These are phyloP conservation scores for Colletotrichum plurivorum DNA, from an alignment of 2,329 filamentous ascomycete genomes.

Conservation along the genomic window DNA sequence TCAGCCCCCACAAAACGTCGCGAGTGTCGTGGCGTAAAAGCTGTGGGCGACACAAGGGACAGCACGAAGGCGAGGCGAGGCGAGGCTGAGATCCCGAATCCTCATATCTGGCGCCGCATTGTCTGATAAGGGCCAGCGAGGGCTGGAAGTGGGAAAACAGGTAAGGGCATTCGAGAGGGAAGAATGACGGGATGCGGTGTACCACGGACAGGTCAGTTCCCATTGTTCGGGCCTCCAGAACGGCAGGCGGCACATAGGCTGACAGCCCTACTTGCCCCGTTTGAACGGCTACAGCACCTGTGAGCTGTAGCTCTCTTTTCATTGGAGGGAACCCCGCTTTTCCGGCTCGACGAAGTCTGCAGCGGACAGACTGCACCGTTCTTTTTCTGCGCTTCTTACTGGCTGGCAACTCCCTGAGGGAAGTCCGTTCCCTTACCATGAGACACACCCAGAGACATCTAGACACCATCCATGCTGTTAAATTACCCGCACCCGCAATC, in stretches of 20 bases:
- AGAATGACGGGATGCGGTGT: too few species aligned
- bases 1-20: slow-evolving; percentile 5
- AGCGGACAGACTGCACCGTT: too few species aligned
- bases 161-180: background rate
- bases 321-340: slow-evolving; percentile 15
- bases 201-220: too few species aligned
- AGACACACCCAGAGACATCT: too few species aligned
- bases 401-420: background rate
- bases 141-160: background rate
- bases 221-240: background rate
- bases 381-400: background rate
- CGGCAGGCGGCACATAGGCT: background rate
- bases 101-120: background rate
- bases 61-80: background rate
- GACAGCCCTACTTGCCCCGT: background rate
- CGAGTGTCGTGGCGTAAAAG: background rate
- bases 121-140: background rate
- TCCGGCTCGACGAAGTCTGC: background rate
- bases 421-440: too few species aligned
- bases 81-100: background rate
- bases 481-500: background rate
- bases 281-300: background rate
- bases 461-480: too few species aligned
- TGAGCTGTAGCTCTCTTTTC: background rate
- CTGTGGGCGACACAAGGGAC: background rate